These are phyloP conservation scores for Exsudoporus frostii DNA, from an alignment of 768 basidiomycete genomes.

Conservation along the genomic window DNA sequence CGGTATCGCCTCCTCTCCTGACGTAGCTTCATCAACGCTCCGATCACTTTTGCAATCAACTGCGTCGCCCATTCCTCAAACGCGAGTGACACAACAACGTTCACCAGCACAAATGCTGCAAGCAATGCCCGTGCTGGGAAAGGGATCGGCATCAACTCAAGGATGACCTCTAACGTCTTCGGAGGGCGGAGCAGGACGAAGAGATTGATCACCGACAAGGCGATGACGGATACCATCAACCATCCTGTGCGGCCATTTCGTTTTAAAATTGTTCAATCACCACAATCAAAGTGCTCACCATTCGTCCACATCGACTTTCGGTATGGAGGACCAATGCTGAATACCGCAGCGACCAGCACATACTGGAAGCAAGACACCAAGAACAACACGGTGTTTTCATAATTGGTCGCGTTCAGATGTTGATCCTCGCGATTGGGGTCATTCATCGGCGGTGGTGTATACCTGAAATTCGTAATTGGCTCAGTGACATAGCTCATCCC, in stretches of 20 bases:
- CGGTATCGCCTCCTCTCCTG: slow-evolving; percentile 44
- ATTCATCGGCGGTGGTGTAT: slow-evolving; percentile 58
- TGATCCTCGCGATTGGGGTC: slow-evolving; percentile 52
- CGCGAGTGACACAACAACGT: slow-evolving; percentile 64
- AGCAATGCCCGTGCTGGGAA: slow-evolving; percentile 64
- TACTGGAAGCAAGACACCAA: slow-evolving; percentile 98
- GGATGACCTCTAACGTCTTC: slow-evolving; percentile 48
- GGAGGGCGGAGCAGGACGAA: slow-evolving; percentile 76
- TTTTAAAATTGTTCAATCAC: background rate
- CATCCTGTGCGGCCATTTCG: slow-evolving; percentile 46
- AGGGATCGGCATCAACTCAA: slow-evolving; percentile 79
- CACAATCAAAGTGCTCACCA: slow-evolving; percentile 45
- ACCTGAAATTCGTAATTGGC: slow-evolving; percentile 47
- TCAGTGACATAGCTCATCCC: background rate
- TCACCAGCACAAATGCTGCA: slow-evolving; percentile 62
- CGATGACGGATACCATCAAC: slow-evolving; percentile 74
- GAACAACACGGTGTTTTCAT: slow-evolving; percentile 90
- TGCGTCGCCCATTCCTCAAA: slow-evolving; percentile 79
- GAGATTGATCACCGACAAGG: slow-evolving; percentile 69
- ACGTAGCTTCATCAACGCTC: slow-evolving; percentile 41
- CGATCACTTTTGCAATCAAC: slow-evolving; percentile 53
- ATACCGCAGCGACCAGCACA: slow-evolving; percentile 93
- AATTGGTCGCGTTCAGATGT: slow-evolving; percentile 81
- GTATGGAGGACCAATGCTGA: slow-evolving; percentile 97
- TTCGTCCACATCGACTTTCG: slow-evolving; percentile 95